A percentile compares a stretch with the other conserved stretches of the same genome.
phyloP scores from a whole-genome alignment of 2,329 filamentous ascomycete species.

The Phoma sp. region DNA sequence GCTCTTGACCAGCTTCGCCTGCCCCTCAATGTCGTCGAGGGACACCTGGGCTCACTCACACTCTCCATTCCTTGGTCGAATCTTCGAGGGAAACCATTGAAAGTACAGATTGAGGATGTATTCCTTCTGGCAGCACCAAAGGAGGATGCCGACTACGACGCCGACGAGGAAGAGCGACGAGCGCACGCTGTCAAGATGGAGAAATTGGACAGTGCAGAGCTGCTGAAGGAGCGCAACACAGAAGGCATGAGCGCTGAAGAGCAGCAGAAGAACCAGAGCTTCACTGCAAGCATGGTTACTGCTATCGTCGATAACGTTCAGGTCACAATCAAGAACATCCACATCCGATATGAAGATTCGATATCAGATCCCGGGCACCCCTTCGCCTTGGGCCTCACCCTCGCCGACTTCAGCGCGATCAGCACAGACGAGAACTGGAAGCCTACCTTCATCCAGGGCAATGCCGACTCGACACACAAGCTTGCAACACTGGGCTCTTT shows the following conservation, averaged over 20 bases:
- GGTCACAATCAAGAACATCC: conserved; percentile 97
- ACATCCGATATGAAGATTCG: conserved; percentile 96
- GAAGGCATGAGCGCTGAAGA: conserved; percentile 95
- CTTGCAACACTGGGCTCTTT: conserved; percentile 87
- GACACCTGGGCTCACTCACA: conserved; percentile 89
- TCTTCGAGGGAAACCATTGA: conserved; percentile 89
- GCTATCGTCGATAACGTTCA: conserved; percentile 99
- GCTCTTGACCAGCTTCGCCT: conserved; percentile 96
- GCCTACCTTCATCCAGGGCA: conserved; percentile 93
- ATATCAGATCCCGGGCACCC: conserved; percentile 94
- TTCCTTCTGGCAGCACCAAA: conserved; percentile 94
- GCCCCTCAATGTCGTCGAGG: conserved; percentile 94
- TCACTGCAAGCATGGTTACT: conserved; percentile 91
- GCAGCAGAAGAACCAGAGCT: conserved; percentile 96
- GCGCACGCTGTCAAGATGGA: conserved; percentile 97
- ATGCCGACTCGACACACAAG: conserved; percentile 85
- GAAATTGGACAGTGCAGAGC: conserved; percentile 93
- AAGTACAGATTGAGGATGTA: conserved; percentile 95
- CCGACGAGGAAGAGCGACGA: conserved; percentile 87
- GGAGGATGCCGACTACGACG: conserved; percentile 91
- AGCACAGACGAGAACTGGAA: conserved; percentile 96
- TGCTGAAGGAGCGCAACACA: conserved; percentile 89
- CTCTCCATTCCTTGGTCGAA: conserved; percentile 98
- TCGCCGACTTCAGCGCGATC: conserved; percentile 95
- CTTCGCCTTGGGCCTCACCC: conserved; percentile 88